Evolutionary conservation across 2,329 filamentous ascomycete genomes (phyloP).

Genomic region (Cladosporium sp.): DNA sequence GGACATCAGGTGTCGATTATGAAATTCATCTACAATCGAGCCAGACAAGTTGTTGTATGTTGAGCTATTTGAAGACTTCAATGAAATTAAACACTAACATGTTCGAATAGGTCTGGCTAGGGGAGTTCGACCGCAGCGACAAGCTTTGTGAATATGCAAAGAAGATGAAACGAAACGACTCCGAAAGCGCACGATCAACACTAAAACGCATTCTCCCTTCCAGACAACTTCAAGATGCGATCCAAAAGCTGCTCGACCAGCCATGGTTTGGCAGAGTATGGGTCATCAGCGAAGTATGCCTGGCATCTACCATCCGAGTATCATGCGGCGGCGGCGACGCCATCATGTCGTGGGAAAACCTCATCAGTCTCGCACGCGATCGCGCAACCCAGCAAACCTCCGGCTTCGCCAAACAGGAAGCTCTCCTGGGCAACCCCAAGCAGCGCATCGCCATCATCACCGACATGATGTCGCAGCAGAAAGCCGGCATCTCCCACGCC

Average conservation of each 20-base stretch:
- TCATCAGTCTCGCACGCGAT: constrained; percentile 26
- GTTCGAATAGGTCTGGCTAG: constrained; percentile 21
- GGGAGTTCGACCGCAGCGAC: constrained; percentile 25
- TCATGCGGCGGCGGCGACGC: constrained; percentile 9
- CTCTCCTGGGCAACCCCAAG: constrained; percentile 26
- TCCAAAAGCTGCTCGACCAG: constrained; percentile 25
- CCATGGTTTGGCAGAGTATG: constrained; percentile 29
- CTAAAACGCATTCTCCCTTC: constrained; percentile 21
- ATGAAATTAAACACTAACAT: constrained; percentile 2
- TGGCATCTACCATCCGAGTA: constrained; percentile 9
- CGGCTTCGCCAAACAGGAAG: constrained; percentile 27
- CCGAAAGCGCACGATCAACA: constrained; percentile 15
- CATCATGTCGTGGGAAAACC: constrained; percentile 20
- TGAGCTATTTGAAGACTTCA: neutral
- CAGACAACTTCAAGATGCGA: constrained; percentile 25
- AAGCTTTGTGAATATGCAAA: constrained; percentile 27
- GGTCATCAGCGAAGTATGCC: constrained; percentile 17
- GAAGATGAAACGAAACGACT: constrained; percentile 21
- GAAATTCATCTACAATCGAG: constrained; percentile 30
- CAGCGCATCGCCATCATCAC: constrained; percentile 30
- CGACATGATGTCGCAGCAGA: constrained; percentile 28
- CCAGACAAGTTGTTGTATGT: constrained; percentile 13
- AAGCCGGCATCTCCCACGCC: constrained; percentile 22
- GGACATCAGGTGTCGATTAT: constrained; percentile 34
- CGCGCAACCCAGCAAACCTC: constrained; percentile 15